Evolutionary conservation across 2,329 filamentous ascomycete species (phyloP).

Genomic region (Talaromyces marneffei): DNA sequence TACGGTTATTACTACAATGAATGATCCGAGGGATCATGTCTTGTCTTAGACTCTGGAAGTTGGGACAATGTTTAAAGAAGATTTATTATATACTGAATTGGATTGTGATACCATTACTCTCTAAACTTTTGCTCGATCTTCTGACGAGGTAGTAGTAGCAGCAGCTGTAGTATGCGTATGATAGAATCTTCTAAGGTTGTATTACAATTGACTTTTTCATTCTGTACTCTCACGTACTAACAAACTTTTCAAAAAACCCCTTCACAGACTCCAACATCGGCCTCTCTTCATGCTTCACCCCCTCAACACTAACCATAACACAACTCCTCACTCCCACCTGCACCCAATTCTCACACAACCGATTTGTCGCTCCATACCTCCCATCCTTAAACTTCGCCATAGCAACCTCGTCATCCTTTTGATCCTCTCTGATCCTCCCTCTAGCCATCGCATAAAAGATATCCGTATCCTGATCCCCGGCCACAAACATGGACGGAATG

Average conservation of each 20-base stretch:
- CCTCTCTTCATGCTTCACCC: not conserved
- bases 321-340: not conserved
- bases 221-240: not conserved
- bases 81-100: not conserved
- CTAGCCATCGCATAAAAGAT: not conserved
- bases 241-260: not conserved
- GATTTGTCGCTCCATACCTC: not conserved
- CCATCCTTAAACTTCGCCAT: not conserved
- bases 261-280: slow-evolving; percentile 1
- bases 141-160: no score
- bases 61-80: not conserved
- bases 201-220: not conserved
- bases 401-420: not conserved
- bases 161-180: no score
- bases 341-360: slow-evolving; percentile 2
- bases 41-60: slow-evolving; percentile 3
- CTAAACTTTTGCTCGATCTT: not conserved
- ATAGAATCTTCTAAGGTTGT: no score
- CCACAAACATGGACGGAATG: slow-evolving; percentile 8
- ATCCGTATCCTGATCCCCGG: slow-evolving; percentile 3
- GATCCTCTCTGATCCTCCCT: not conserved
- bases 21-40: not conserved
- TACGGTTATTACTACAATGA: not conserved
- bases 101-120: not conserved
- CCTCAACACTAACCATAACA: not conserved